Evolutionary conservation across 768 basidiomycete genomes (phyloP).

Genomic region (Lyophyllum decastes): DNA sequence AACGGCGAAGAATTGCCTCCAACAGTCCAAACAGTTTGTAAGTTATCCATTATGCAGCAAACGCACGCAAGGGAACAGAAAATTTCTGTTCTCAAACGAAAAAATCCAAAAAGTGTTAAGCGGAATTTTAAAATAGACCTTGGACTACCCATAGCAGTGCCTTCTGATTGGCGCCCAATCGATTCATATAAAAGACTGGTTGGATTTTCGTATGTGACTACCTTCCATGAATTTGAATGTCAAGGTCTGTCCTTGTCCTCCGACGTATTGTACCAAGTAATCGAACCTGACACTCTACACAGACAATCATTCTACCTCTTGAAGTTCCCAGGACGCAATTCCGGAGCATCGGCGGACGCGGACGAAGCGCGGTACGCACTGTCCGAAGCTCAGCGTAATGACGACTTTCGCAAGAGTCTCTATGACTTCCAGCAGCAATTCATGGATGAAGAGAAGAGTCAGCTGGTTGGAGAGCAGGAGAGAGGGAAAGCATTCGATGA

Average conservation of each 20-base stretch:
- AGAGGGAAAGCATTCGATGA: background rate
- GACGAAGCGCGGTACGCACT: background rate
- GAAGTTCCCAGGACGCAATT: background rate
- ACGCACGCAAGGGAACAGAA: too few relatives aligned
- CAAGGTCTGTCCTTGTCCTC: background rate
- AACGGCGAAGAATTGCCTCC: too few relatives aligned
- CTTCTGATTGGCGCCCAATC: too few relatives aligned
- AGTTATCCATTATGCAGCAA: too few relatives aligned
- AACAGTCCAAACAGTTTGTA: too few relatives aligned
- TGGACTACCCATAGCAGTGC: too few relatives aligned
- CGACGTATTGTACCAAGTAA: background rate
- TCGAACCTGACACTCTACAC: background rate
- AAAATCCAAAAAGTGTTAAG: too few relatives aligned
- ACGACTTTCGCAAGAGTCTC: background rate
- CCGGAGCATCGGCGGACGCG: background rate
- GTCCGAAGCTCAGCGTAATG: background rate
- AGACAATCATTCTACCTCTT: background rate
- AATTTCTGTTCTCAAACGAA: too few relatives aligned
- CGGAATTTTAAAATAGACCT: too few relatives aligned
- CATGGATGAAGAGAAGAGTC: background rate
- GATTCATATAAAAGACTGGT: too few relatives aligned
- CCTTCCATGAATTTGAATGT: background rate
- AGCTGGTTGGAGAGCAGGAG: background rate
- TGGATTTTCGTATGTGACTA: too few relatives aligned
- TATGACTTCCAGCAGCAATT: slow-evolving; percentile 1